Conservation (phyloP, 2,329 filamentous ascomycete genomes). For the Hypoxylon sp. region DNA sequence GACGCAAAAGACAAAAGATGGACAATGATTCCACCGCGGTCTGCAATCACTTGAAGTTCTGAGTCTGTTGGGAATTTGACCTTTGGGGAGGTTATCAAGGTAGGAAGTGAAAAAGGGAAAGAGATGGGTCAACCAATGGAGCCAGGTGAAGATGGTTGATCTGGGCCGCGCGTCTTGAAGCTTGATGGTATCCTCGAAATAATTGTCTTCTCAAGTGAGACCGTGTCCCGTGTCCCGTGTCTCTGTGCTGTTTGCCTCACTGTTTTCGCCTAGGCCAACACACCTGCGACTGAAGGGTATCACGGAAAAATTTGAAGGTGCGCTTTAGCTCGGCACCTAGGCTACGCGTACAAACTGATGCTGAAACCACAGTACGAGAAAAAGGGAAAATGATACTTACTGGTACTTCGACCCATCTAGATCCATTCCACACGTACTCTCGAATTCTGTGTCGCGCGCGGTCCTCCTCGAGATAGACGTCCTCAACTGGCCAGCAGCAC, state of each 20-base stretch:
- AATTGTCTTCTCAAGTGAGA: conserved; percentile 4
- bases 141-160: not conserved
- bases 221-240: not conserved
- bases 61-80: not conserved
- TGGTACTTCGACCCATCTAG: conserved; percentile 44
- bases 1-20: not conserved
- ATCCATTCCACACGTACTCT: conserved; percentile 52
- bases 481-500: conserved; percentile 67
- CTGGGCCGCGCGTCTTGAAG: not conserved
- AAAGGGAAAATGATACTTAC: conserved; percentile 42
- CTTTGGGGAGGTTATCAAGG: not conserved
- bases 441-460: conserved; percentile 33
- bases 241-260: conserved; percentile 11
- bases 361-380: conserved; percentile 1
- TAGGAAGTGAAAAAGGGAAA: conserved; percentile 5
- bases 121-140: conserved; percentile 7
- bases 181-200: not conserved
- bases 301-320: not conserved
- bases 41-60: not conserved
- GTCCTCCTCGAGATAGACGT: conserved; percentile 63
- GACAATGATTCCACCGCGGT: not conserved
- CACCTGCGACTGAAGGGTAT: not conserved
- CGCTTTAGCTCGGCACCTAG: not conserved
- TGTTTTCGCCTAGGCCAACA: not conserved
- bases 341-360: conserved; percentile 2